phyloP scores from a whole-genome alignment of 176 grass and related monocot species.

The Triticum turgidum region DNA sequence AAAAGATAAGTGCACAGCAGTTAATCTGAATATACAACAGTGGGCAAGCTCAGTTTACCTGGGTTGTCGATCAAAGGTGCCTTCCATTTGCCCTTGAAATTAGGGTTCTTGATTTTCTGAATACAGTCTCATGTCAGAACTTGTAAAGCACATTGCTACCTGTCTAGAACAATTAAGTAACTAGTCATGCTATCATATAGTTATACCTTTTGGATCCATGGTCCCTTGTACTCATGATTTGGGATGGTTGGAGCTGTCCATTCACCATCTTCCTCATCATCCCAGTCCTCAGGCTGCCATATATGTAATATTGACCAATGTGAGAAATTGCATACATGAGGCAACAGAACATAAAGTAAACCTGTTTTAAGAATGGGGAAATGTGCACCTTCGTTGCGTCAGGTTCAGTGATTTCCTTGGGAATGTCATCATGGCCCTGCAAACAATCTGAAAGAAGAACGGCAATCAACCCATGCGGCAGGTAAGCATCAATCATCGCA shows the following conservation, averaged over 20 bases:
- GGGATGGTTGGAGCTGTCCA: conserved; percentile 89
- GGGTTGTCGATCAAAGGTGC: conserved; percentile 94
- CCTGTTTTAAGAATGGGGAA: background rate
- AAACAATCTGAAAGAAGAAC: background rate
- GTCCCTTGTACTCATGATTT: conserved; percentile 89
- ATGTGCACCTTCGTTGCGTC: conserved; percentile 59
- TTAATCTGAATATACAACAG: background rate
- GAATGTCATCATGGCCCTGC: conserved; percentile 76
- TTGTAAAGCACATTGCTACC: background rate
- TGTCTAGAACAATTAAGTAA: background rate
- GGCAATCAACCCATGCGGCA: too few species aligned
- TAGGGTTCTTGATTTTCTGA: conserved; percentile 97
- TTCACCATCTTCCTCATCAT: conserved; percentile 97
- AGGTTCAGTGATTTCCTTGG: conserved; percentile 60
- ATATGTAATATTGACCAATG: background rate
- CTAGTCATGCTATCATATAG: background rate
- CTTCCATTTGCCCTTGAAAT: conserved; percentile 97
- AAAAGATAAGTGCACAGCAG: background rate
- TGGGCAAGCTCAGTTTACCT: conserved; percentile 37
- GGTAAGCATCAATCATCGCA: too few species aligned
- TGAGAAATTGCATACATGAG: background rate
- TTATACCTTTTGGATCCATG: conserved; percentile 82
- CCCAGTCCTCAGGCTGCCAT: conserved; percentile 88
- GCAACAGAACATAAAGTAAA: background rate
- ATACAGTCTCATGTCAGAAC: background rate